Evolutionary conservation across 2,329 filamentous ascomycete species (phyloP), one percentile per base, ranked within the genome.

Genomic region (Colletotrichum truncatum): DNA sequence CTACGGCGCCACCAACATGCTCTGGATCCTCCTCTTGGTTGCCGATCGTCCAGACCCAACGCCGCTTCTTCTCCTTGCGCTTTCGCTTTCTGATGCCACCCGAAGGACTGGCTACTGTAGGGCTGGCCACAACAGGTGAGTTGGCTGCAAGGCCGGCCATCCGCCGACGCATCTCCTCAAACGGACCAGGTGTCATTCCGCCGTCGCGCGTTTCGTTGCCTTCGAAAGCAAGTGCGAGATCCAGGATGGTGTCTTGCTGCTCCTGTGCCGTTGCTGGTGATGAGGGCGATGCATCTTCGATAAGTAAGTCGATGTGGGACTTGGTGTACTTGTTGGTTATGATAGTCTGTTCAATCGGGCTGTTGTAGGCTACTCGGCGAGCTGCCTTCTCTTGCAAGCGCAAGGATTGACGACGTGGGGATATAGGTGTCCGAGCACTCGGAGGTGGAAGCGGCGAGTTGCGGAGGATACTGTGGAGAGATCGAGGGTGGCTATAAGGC

Each of bases 21-120:
- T 80, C 77, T 49, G 81, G 77, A 12, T 80, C 77, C 12, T 82
- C 77, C 2, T 81, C 82, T 1, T 86, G 85, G 64, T 83, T 82
- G 3, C 84, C 86, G 45, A 91, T 89, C 2, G 88, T 90, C 88
- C 88, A 90, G 34, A 88, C 85, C 88, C 88, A 90, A 43, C 84
- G 84, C 11, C 87, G 80, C 75, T 86, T 89, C 81, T 88, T 89
- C 69, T 90, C 88, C 72, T 80, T 81, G 30, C 78, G 76, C 73
- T 82, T 87, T 9, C 83, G 79, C 73, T 87, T 89, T n/a, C 82
- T 81, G 49, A 85, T 78, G 2, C 82, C 82, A 2, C 77, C 72
- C 4, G 78, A 74, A 0, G 83, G 81, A 2, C 77, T 80, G 28
- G 52, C 49, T 7, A 10, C 32, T 16, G 43, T 43, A 5, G 54